These are phyloP conservation scores for Nidula microcarpa DNA, from an alignment of 768 basidiomycete genomes.

Conservation along the genomic window DNA sequence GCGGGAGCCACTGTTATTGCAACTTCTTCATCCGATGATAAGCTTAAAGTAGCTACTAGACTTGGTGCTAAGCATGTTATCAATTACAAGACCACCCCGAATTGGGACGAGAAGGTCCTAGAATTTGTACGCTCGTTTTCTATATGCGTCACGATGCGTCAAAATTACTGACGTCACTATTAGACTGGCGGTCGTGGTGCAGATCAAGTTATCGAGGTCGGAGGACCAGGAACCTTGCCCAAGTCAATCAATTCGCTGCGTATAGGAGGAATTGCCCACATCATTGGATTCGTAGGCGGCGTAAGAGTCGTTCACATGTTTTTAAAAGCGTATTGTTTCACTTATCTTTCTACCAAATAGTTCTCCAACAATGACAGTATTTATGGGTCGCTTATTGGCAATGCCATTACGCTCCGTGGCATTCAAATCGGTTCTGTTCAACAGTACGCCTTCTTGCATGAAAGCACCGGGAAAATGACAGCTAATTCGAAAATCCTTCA, in stretches of 20 bases:
- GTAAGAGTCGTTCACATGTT: no score
- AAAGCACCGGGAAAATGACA: not conserved
- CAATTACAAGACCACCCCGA: constrained; percentile 55
- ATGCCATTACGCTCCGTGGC: constrained; percentile 37
- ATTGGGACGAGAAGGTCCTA: constrained; percentile 55
- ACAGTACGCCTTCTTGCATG: constrained; percentile 40
- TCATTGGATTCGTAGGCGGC: constrained; percentile 48
- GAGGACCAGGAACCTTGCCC: constrained; percentile 47
- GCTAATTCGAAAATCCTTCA: constrained; percentile 7
- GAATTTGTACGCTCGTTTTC: constrained; percentile 29
- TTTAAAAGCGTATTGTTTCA: no score
- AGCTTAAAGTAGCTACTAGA: constrained; percentile 42
- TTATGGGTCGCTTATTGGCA: constrained; percentile 22
- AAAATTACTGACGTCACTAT: not conserved
- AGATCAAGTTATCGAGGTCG: constrained; percentile 35
- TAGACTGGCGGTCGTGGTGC: constrained; percentile 28
- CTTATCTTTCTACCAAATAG: no score
- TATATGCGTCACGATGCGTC: not conserved
- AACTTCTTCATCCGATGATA: constrained; percentile 58
- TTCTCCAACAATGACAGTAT: not conserved
- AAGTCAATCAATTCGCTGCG: constrained; percentile 37
- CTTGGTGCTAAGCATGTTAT: constrained; percentile 52
- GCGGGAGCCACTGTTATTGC: constrained; percentile 55
- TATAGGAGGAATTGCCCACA: constrained; percentile 39
- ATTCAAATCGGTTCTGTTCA: constrained; percentile 47